Base-by-base conservation (phyloP, 768 basidiomycete genomes). In the Suillus clintonianus region DNA sequence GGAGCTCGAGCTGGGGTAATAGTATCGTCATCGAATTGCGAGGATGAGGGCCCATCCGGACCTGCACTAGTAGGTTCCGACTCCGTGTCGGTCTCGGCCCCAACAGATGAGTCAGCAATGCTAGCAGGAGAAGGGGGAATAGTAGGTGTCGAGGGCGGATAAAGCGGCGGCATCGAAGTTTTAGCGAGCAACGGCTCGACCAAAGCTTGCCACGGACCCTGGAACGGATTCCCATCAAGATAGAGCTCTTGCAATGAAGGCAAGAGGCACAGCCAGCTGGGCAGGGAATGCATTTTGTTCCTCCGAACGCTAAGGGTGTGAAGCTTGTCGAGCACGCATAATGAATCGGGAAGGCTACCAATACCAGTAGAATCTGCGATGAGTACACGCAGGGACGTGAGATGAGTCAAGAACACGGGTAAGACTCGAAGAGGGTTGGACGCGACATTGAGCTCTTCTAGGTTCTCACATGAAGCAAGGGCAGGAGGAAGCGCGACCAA, bases 211-310 rank as follows among this genome's bases (percentile, higher is more conserved):
- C 95, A 97, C 1, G 94, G 92, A 9, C 92, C 92, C 69, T 93
- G 92, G 77, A 99, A 98, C 9, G 96, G 95, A 74, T 99, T 99
- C 19, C 89, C 91, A 66, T 99, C 97, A n/a, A 99, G 87, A 67
- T 90, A 90, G 4, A 99, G 79, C 2, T 89, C 91, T 75, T 97
- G 94, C 54, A 99, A 81, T 36, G 84, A 83, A 22, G 88, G 85
- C n/a, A 99, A 82, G 34, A 94, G 85, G 74, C 94, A 94, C 53
- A 99, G 83, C 97, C 97, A 99, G 65, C 91, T 88, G n/a, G 97
- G 96, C 19, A 99, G 84, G 8, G 90, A 85, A 67, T 91, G 83
- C 71, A 99, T 82, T 73, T 90, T 90, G 78, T 99, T 99, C 71
- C 91, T 81, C 53, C 96, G 88, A 61, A 97, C 77, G 72, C 95